phyloP scores from a whole-genome alignment of 2,329 filamentous ascomycete species.

The Exophiala sp. region DNA sequence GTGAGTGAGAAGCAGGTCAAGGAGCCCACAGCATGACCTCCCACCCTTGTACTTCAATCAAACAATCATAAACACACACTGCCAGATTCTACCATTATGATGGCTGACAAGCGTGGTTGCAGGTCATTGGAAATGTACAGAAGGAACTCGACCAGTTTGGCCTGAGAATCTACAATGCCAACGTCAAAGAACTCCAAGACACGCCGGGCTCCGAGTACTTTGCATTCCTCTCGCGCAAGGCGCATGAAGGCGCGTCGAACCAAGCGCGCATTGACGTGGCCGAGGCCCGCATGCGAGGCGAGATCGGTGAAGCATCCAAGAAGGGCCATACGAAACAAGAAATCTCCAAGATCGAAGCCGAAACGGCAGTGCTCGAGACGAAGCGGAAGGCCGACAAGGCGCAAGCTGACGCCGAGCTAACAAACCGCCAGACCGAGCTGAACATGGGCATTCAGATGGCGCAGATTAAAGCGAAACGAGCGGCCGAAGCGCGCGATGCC shows the following conservation, averaged over 20 bases:
- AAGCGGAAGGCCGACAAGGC: slow-evolving; percentile 78
- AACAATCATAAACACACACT: no score
- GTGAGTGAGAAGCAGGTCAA: slow-evolving; percentile 40
- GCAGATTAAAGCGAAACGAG: slow-evolving; percentile 65
- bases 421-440: slow-evolving; percentile 65
- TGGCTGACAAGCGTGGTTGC: no score
- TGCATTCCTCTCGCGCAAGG: slow-evolving; percentile 71
- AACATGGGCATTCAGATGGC: slow-evolving; percentile 69
- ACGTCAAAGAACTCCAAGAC: slow-evolving; percentile 82
- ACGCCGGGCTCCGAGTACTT: slow-evolving; percentile 79
- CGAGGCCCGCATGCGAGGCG: slow-evolving; percentile 57
- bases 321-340: slow-evolving; percentile 76
- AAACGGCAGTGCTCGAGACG: slow-evolving; percentile 77
- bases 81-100: no score
- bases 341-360: slow-evolving; percentile 80
- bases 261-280: slow-evolving; percentile 63
- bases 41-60: background rate
- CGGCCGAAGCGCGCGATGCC: slow-evolving; percentile 69
- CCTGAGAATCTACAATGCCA: slow-evolving; percentile 63
- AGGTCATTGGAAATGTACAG: slow-evolving; percentile 67
- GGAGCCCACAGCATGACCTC: slow-evolving; percentile 3
- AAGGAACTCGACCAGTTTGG: slow-evolving; percentile 75
- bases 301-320: slow-evolving; percentile 62
- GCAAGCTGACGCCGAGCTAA: slow-evolving; percentile 67
- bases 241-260: slow-evolving; percentile 77